These are phyloP conservation scores for Aspergillus sclerotiicarbonarius DNA, from an alignment of 495 filamentous ascomycete genomes.

Conservation along the genomic window DNA sequence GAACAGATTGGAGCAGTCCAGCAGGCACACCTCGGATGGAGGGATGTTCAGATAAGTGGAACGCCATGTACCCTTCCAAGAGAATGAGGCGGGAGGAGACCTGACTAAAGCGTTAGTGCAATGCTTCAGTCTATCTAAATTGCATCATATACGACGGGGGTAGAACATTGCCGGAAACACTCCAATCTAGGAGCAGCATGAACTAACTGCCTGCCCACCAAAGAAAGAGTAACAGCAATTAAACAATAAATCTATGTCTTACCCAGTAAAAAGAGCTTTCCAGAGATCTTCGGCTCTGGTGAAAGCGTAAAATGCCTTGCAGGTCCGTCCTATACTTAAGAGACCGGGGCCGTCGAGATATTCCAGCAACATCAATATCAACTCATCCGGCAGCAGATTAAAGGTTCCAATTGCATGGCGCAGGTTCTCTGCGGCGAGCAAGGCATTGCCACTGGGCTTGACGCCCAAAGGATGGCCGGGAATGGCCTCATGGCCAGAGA, in stretches of 20 bases:
- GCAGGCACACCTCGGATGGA: constrained; percentile 47
- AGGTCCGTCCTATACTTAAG: constrained; percentile 70
- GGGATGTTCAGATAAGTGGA: constrained; percentile 71
- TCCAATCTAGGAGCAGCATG: neutral
- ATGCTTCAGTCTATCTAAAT: constrained; percentile 7
- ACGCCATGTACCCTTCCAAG: constrained; percentile 87
- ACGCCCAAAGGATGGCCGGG: constrained; percentile 81
- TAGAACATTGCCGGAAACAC: neutral
- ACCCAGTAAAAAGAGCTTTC: constrained; percentile 85
- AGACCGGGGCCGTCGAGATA: constrained; percentile 64
- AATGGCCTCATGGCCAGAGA: constrained; percentile 42
- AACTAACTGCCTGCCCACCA: neutral
- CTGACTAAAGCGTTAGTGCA: constrained; percentile 24
- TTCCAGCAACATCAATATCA: constrained; percentile 75
- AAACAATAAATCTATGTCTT: constrained; percentile 40
- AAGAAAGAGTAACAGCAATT: neutral
- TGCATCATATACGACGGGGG: neutral
- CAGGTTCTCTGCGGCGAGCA: constrained; percentile 62
- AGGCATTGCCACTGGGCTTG: constrained; percentile 86
- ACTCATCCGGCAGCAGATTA: constrained; percentile 70
- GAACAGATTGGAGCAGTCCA: constrained; percentile 73
- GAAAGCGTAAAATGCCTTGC: constrained; percentile 87
- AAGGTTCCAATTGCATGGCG: constrained; percentile 64
- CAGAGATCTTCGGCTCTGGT: constrained; percentile 84
- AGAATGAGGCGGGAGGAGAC: constrained; percentile 47